These are phyloP conservation scores for Penicillium ucsense DNA, from an alignment of 495 filamentous ascomycete genomes.

Conservation along the genomic window DNA sequence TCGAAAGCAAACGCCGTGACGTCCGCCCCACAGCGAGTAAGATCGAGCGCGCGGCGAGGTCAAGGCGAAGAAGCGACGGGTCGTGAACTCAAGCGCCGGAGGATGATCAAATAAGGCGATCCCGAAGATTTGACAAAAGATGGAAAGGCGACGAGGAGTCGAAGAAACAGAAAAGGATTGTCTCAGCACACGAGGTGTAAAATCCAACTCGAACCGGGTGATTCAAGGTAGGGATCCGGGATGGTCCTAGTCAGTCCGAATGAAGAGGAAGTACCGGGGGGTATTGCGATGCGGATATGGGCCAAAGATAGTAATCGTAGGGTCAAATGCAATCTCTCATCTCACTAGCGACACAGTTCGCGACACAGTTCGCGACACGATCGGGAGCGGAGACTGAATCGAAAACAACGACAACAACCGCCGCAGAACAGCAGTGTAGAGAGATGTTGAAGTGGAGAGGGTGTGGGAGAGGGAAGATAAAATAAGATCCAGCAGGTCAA, in stretches of 20 bases:
- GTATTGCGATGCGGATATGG: slow-evolving; percentile 1
- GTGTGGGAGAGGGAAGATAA: no score
- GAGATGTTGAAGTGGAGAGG: no score
- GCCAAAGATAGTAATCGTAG: no score
- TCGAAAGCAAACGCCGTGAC: background rate
- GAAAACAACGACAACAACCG: no score
- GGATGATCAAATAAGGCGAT: background rate
- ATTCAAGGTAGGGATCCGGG: slow-evolving; percentile 3
- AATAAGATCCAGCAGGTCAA: no score
- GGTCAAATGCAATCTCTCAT: no score
- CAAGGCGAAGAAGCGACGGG: slow-evolving; percentile 12
- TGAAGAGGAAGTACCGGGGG: slow-evolving; percentile 13
- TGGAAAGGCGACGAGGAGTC: background rate
- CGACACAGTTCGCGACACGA: no score
- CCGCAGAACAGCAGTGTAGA: background rate
- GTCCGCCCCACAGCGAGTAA: background rate
- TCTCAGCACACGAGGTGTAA: slow-evolving; percentile 12
- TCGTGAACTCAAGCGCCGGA: slow-evolving; percentile 6
- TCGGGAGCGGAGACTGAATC: no score
- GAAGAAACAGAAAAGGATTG: background rate
- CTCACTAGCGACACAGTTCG: no score
- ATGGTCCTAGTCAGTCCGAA: slow-evolving; percentile 14
- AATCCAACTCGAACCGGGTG: background rate
- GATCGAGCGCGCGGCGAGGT: slow-evolving; percentile 6
- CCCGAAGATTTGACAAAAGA: background rate